phyloP scores from a whole-genome alignment of 2,329 filamentous ascomycete species.

The Paecilomyces dactylethromorphus region DNA sequence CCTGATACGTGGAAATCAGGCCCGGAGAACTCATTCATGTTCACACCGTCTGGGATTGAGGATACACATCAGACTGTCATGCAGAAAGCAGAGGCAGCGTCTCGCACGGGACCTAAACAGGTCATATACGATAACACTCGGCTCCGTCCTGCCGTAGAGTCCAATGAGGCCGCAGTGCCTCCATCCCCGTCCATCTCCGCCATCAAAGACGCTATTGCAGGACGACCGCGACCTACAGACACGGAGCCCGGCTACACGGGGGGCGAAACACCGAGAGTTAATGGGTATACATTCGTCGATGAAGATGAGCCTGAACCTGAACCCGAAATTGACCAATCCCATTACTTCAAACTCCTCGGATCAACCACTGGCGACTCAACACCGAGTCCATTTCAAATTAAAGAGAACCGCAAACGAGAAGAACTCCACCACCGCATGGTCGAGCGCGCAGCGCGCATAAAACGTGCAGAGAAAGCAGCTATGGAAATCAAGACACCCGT shows the following conservation, averaged over 20 bases:
- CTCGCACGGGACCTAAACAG: slow-evolving; percentile 67
- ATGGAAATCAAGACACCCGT: slow-evolving; percentile 50
- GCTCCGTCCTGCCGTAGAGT: slow-evolving; percentile 46
- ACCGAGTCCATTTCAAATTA: slow-evolving; percentile 74
- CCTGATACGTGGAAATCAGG: slow-evolving; percentile 68
- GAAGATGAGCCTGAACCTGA: slow-evolving; percentile 51
- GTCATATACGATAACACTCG: slow-evolving; percentile 82
- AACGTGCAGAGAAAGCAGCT: slow-evolving; percentile 56
- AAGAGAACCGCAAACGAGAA: slow-evolving; percentile 69
- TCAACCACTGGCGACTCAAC: slow-evolving; percentile 41
- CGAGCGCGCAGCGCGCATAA: slow-evolving; percentile 68
- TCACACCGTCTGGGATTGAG: slow-evolving; percentile 49
- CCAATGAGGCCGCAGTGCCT: slow-evolving; percentile 41
- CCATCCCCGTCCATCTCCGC: slow-evolving; percentile 79
- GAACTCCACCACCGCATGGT: slow-evolving; percentile 80
- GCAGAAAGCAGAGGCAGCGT: slow-evolving; percentile 62
- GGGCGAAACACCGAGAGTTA: slow-evolving; percentile 79
- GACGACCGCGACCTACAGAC: slow-evolving; percentile 56
- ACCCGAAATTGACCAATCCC: slow-evolving; percentile 45
- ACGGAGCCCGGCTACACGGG: slow-evolving; percentile 57
- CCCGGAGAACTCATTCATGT: slow-evolving; percentile 84
- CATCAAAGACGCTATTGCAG: slow-evolving; percentile 75
- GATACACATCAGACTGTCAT: slow-evolving; percentile 53
- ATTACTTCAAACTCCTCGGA: slow-evolving; percentile 19
- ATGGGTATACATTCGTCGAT: slow-evolving; percentile 91